A percentile compares a stretch with the other conserved stretches of the same genome.
Conservation (phyloP, 768 basidiomycete species). For the Pleurotus platypus region DNA sequence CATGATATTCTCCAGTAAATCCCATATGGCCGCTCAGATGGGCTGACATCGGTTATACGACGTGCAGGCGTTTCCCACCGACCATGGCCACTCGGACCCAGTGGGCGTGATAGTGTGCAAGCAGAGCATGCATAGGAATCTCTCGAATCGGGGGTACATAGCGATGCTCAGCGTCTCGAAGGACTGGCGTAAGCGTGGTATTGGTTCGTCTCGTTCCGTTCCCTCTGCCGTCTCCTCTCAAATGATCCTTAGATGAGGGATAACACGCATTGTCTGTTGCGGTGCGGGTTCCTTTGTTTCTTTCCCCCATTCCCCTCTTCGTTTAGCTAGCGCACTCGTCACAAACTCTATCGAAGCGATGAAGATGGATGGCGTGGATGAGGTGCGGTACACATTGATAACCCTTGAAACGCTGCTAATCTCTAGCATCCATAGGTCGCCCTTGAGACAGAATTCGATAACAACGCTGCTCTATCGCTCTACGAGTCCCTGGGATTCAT, state of each 20-base stretch:
- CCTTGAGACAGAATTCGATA: constrained; percentile 96
- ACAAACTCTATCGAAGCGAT: constrained; percentile 80
- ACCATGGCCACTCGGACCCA: constrained; percentile 43
- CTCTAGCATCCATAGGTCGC: constrained; percentile 55
- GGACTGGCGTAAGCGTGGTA: constrained; percentile 83
- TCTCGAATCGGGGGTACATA: constrained; percentile 87
- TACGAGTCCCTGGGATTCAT: constrained; percentile 95
- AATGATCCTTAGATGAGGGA: constrained; percentile 40
- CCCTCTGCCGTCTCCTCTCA: constrained; percentile 38
- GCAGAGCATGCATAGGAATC: constrained; percentile 81
- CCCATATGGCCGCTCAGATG: neutral
- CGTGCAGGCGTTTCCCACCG: constrained; percentile 54
- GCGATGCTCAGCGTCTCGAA: constrained; percentile 94
- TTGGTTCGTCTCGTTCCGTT: constrained; percentile 59
- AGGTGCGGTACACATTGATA: constrained; percentile 48
- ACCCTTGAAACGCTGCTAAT: neutral
- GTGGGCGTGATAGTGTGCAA: constrained; percentile 97
- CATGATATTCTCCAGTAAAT: constrained; percentile 6
- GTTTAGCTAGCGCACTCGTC: constrained; percentile 79
- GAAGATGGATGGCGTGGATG: constrained; percentile 78
- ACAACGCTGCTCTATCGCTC: constrained; percentile 79
- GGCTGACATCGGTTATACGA: neutral
- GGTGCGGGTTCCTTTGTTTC: constrained; percentile 40
- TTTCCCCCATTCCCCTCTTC: constrained; percentile 13
- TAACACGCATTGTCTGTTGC: constrained; percentile 33